Percentiles rank a stretch among this genome's conserved stretches.
These are phyloP conservation scores for Silybum marianum DNA, from an alignment of 129 eudicot species.

Conservation along the genomic window DNA sequence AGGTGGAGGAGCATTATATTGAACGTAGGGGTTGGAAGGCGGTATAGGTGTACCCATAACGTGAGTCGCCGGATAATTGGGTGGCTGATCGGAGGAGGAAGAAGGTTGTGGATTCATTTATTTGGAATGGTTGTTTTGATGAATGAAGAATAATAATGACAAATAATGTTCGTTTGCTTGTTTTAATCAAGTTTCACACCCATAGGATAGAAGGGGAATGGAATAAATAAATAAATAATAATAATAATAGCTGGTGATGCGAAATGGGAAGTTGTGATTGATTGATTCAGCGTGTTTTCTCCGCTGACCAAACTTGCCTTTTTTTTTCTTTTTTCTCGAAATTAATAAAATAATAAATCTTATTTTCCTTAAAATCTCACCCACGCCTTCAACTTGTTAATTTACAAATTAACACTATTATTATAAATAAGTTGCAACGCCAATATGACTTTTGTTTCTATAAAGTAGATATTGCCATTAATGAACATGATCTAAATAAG, in stretches of 20 bases:
- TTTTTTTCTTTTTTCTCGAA: neutral
- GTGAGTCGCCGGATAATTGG: constrained; percentile 24
- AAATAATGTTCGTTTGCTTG: constrained; percentile 2
- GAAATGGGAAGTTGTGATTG: constrained; percentile 12
- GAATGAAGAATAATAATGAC: neutral
- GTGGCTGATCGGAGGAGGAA: constrained; percentile 17
- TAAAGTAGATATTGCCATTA: too few relatives aligned
- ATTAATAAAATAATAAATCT: neutral
- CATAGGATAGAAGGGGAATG: neutral
- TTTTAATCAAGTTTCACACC: neutral
- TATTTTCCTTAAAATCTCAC: neutral
- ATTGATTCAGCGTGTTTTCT: constrained; percentile 27
- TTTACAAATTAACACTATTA: too few relatives aligned
- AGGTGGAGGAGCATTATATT: constrained; percentile 41
- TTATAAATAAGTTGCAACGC: neutral
- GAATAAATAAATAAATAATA: neutral
- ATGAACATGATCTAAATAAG: too few relatives aligned
- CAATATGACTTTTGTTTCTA: neutral
- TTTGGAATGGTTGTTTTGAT: neutral
- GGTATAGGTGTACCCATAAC: constrained; percentile 28
- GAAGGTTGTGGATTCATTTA: constrained; percentile 28
- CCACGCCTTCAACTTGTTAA: too few relatives aligned
- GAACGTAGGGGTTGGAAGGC: constrained; percentile 50
- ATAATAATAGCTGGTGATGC: constrained; percentile 4
- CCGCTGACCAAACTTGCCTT: constrained; percentile 16